phyloP scores from a whole-genome alignment of 1,284 basidiomycete species.

The Tranzscheliella williamsii region DNA sequence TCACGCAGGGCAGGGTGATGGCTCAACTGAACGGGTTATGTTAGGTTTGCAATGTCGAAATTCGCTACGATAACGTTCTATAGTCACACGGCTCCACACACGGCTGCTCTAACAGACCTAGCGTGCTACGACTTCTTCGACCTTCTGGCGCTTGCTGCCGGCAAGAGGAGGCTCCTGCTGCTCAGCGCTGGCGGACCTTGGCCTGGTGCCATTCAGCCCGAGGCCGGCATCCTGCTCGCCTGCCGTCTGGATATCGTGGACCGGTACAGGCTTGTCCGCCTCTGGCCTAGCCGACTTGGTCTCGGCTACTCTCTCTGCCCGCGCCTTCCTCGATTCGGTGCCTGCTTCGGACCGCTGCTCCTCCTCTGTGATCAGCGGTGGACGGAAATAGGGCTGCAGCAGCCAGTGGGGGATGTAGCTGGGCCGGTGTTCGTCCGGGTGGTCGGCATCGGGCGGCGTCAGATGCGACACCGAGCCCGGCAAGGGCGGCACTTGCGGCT shows the following conservation, averaged over 20 bases:
- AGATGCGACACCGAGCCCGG: constrained; percentile 20
- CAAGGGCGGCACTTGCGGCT: constrained; percentile 10
- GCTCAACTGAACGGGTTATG: too few species aligned
- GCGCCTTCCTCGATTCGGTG: neutral
- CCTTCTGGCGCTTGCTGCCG: too few species aligned
- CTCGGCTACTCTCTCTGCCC: constrained; percentile 5
- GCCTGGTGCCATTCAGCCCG: neutral
- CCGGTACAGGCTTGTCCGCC: neutral
- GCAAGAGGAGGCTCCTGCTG: too few species aligned
- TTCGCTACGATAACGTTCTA: too few species aligned
- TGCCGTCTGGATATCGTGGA: constrained; percentile 11
- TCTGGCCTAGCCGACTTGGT: neutral
- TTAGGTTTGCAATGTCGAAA: too few species aligned
- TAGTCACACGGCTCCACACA: too few species aligned
- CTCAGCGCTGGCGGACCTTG: constrained; percentile 7
- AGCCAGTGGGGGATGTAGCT: constrained; percentile 78
- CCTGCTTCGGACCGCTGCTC: neutral
- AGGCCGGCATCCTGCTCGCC: constrained; percentile 2
- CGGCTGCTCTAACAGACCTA: too few species aligned
- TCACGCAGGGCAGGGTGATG: too few species aligned
- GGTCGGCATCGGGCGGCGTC: constrained; percentile 9
- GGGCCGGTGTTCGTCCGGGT: constrained; percentile 59
- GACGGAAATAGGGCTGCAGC: constrained; percentile 81
- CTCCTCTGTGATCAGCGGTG: constrained; percentile 47
- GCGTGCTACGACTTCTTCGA: too few species aligned